A percentile compares a stretch with the other conserved stretches of the same genome.
Evolutionary conservation across 805 yeast genomes (phyloP).

Genomic region (Candida michaelii): DNA sequence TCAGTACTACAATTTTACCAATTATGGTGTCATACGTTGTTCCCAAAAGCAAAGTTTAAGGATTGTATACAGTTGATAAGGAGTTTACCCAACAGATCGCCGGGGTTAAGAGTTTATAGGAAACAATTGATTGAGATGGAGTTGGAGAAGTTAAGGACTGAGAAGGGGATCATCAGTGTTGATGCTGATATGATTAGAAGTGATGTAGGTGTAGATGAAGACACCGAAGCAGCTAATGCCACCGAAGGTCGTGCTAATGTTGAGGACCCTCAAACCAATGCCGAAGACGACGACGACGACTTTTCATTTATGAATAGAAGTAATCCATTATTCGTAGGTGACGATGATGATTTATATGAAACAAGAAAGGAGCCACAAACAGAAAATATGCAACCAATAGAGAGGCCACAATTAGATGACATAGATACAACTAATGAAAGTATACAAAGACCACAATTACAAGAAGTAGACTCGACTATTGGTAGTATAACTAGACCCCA

Average conservation of each 20-base stretch:
- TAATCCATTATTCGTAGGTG: constrained; percentile 30
- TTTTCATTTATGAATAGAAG: constrained; percentile 35
- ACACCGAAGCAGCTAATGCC: no score
- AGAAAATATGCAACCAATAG: neutral
- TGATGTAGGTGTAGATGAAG: constrained; percentile 2
- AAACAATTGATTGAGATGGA: constrained; percentile 28
- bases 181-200: neutral
- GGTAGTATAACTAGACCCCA: neutral
- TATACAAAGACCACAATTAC: constrained; percentile 1
- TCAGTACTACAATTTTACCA: constrained; percentile 43
- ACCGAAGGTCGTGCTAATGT: neutral
- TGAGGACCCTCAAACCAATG: constrained; percentile 1
- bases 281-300: constrained; percentile 26
- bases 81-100: constrained; percentile 45
- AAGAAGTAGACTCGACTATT: neutral
- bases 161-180: constrained; percentile 39
- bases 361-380: constrained; percentile 1
- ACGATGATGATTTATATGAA: constrained; percentile 21
- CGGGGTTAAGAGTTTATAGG: constrained; percentile 35
- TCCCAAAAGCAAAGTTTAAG: constrained; percentile 75
- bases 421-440: neutral
- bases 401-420: neutral
- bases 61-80: constrained; percentile 62
- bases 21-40: constrained; percentile 53
- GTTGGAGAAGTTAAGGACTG: constrained; percentile 22